Conservation (phyloP, 345 rosid genomes). For the Eutrema japonicum region DNA sequence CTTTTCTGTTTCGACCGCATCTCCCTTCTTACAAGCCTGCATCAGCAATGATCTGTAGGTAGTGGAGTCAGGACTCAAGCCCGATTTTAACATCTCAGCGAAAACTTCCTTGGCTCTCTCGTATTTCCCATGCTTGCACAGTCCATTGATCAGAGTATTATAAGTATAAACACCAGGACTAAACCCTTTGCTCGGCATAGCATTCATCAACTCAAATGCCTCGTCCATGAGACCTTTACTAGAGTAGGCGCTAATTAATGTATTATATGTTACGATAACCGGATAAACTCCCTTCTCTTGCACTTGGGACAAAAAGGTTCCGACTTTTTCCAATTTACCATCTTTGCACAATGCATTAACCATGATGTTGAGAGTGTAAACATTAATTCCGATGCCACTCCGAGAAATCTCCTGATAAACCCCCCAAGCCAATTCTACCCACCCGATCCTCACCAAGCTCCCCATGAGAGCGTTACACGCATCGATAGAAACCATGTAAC, state of each 20-base stretch:
- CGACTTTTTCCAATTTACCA: slow-evolving; percentile 52
- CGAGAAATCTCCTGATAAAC: slow-evolving; percentile 48
- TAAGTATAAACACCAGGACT: slow-evolving; percentile 67
- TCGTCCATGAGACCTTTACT: slow-evolving; percentile 63
- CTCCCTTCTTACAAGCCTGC: slow-evolving; percentile 65
- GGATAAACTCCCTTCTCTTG: slow-evolving; percentile 64
- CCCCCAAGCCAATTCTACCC: slow-evolving; percentile 72
- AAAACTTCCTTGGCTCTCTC: slow-evolving; percentile 66
- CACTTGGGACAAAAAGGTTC: slow-evolving; percentile 52
- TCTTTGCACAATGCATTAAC: slow-evolving; percentile 89
- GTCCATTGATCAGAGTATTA: slow-evolving; percentile 66
- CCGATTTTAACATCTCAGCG: slow-evolving; percentile 58
- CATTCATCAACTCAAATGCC: slow-evolving; percentile 64
- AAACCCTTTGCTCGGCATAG: slow-evolving; percentile 66
- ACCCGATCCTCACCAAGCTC: slow-evolving; percentile 66
- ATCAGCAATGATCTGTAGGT: slow-evolving; percentile 72
- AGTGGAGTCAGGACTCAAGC: slow-evolving; percentile 66
- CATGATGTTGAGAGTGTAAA: slow-evolving; percentile 72
- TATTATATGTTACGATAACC: slow-evolving; percentile 73
- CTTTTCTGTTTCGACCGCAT: slow-evolving; percentile 53
- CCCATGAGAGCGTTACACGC: slow-evolving; percentile 76
- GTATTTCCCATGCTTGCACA: slow-evolving; percentile 58
- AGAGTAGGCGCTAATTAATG: slow-evolving; percentile 67
- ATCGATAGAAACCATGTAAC: slow-evolving; percentile 54
- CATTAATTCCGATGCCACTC: slow-evolving; percentile 51